A percentile compares a stretch with the other conserved stretches of the same genome.
Evolutionary conservation across 495 filamentous ascomycete genomes (phyloP).

Genomic region (Melanomma pulvis-pyrius): DNA sequence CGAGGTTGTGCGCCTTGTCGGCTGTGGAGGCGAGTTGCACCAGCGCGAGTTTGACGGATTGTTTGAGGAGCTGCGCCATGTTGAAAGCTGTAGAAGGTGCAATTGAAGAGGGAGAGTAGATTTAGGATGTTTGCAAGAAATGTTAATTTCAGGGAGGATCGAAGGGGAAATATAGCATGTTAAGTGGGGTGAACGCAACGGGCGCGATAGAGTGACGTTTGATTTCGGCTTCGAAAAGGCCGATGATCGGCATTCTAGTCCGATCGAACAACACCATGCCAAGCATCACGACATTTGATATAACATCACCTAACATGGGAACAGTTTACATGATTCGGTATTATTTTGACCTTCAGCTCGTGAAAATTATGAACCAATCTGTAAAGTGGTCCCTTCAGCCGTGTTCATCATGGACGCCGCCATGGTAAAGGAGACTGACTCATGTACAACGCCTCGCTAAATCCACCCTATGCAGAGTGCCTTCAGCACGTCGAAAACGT

Average conservation of each 20-base stretch:
- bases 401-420: neutral
- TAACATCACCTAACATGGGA: neutral
- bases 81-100: neutral
- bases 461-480: neutral
- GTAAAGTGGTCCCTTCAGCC: neutral
- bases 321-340: neutral
- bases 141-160: neutral
- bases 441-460: neutral
- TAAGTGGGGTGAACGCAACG: neutral
- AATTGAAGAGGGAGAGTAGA: neutral
- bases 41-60: conserved; percentile 49
- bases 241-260: neutral
- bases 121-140: neutral
- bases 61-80: conserved; percentile 46
- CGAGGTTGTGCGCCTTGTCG: conserved; percentile 85
- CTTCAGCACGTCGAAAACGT: neutral
- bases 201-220: neutral
- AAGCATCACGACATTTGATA: conserved; percentile 15
- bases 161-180: neutral
- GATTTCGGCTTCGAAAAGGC: too few relatives aligned
- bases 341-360: neutral
- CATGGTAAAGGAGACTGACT: neutral
- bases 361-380: neutral
- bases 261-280: conserved; percentile 18
- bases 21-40: conserved; percentile 49